phyloP scores from a whole-genome alignment of 352 stramenopile genomes.

The Globisporangium lucens region DNA sequence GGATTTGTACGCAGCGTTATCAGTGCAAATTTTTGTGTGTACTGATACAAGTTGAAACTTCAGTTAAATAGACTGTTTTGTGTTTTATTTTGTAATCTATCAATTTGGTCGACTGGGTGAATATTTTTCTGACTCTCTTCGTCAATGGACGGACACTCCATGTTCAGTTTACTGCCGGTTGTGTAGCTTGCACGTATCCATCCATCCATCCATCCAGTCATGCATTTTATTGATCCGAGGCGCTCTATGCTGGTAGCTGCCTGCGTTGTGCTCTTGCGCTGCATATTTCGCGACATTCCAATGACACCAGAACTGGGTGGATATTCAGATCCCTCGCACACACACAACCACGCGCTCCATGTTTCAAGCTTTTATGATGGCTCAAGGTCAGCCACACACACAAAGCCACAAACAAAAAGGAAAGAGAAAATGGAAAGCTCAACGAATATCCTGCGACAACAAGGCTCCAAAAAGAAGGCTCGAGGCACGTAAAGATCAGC shows the following conservation, averaged over 20 bases:
- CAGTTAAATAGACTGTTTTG: not conserved
- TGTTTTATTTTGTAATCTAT: not conserved
- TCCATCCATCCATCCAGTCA: not conserved
- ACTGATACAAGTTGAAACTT: not conserved
- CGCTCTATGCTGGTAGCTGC: not conserved
- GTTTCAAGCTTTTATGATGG: not conserved
- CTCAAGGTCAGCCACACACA: not conserved
- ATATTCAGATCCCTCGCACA: not conserved
- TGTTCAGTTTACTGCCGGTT: not conserved
- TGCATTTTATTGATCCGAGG: not conserved
- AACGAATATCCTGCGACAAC: slow-evolving; percentile 3
- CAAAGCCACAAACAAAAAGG: not conserved
- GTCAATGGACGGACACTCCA: not conserved
- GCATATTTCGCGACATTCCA: slow-evolving; percentile 4
- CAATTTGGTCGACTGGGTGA: not conserved
- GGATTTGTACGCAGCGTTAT: not conserved
- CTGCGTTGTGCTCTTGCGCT: not conserved
- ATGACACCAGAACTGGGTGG: not conserved
- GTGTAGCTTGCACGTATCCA: not conserved
- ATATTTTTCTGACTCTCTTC: not conserved
- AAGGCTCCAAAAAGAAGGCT: not conserved
- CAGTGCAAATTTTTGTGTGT: not conserved
- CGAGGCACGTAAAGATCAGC: not conserved
- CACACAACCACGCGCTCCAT: not conserved
- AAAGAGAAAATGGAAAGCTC: slow-evolving; percentile 1